A percentile compares a stretch with the other conserved stretches of the same genome.
Evolutionary conservation across 768 basidiomycete species (phyloP).

Genomic region (Leccinum olivaceopallidum): DNA sequence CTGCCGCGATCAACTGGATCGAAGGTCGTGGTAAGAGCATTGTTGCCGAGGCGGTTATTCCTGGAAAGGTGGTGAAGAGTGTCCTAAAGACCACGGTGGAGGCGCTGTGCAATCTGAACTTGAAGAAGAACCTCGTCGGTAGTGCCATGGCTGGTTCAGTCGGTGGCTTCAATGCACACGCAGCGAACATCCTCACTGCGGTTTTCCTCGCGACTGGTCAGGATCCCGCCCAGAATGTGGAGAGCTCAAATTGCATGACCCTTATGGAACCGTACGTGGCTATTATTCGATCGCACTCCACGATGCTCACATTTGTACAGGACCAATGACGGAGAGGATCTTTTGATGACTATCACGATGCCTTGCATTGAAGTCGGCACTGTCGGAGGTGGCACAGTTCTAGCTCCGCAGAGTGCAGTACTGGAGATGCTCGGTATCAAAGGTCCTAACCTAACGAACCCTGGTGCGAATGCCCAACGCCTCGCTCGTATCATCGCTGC

Average conservation of each 20-base stretch:
- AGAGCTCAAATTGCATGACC: constrained; percentile 98
- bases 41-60: constrained; percentile 92
- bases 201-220: constrained; percentile 96
- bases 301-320: constrained; percentile 38
- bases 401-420: constrained; percentile 86
- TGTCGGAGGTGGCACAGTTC: constrained; percentile 93
- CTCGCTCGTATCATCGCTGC: constrained; percentile 90
- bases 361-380: constrained; percentile 99
- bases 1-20: constrained; percentile 99
- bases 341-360: constrained; percentile 94
- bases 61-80: constrained; percentile 82
- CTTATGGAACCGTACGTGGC: constrained; percentile 91
- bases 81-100: constrained; percentile 96
- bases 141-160: constrained; percentile 56
- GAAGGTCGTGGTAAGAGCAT: constrained; percentile 98
- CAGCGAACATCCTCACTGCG: constrained; percentile 58
- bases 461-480: constrained; percentile 87
- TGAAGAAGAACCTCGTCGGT: constrained; percentile 96
- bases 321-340: constrained; percentile 84
- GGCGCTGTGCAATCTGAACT: constrained; percentile 79
- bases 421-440: constrained; percentile 93
- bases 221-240: constrained; percentile 99
- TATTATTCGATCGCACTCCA: constrained; percentile 5
- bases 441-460: constrained; percentile 83
- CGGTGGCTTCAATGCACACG: no score